Conservation (phyloP, 139 green algal species). For the Micromonas pusilla region DNA sequence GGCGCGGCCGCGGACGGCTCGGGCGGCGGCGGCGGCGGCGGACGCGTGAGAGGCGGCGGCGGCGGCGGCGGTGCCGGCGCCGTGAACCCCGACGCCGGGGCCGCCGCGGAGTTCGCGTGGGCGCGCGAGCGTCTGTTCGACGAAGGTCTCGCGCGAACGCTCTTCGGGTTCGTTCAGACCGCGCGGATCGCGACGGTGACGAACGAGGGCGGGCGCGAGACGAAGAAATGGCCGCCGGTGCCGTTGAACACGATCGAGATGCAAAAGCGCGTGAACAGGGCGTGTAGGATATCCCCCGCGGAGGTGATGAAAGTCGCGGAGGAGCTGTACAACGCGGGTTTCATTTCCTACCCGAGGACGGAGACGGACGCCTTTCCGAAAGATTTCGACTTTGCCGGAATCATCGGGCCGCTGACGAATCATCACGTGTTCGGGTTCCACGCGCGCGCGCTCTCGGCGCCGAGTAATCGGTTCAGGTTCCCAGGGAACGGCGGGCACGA, state of each 20-base stretch:
- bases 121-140: conserved; percentile 78
- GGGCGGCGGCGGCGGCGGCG: no score
- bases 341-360: conserved; percentile 91
- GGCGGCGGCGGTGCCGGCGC: neutral
- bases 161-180: conserved; percentile 70
- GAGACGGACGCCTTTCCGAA: conserved; percentile 85
- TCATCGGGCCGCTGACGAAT: conserved; percentile 23
- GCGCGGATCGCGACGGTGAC: conserved; percentile 50
- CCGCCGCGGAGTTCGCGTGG: conserved; percentile 65
- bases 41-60: neutral
- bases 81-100: neutral
- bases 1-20: neutral
- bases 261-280: conserved; percentile 76
- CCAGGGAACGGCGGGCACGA: conserved; percentile 63
- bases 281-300: conserved; percentile 58
- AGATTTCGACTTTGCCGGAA: conserved; percentile 24
- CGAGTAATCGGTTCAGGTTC: conserved; percentile 32
- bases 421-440: conserved; percentile 41
- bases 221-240: conserved; percentile 52
- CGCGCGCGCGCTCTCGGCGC: conserved; percentile 32
- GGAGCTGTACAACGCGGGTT: conserved; percentile 93
- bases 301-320: conserved; percentile 70
- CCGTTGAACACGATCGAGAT: conserved; percentile 94
- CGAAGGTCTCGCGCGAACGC: conserved; percentile 52
- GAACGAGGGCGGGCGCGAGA: conserved; percentile 49